Evolutionary conservation across 2,329 filamentous ascomycete species (phyloP).

Genomic region (Mycogone perniciosa): DNA sequence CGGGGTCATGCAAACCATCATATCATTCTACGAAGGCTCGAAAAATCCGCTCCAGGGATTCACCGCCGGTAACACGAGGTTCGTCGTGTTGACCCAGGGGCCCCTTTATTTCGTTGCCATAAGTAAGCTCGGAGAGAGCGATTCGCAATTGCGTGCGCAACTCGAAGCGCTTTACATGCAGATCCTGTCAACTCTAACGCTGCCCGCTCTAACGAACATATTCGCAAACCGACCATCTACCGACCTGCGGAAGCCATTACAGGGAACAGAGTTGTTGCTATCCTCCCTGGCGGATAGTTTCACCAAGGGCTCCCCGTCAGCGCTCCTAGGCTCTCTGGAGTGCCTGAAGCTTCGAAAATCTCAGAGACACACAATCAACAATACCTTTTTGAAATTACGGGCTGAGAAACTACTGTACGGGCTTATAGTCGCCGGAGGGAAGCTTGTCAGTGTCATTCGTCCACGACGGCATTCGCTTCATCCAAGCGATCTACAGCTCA

Average conservation of each 20-base stretch:
- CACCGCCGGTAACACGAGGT: slow-evolving; percentile 77
- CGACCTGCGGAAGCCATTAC: slow-evolving; percentile 79
- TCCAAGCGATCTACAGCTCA: slow-evolving; percentile 87
- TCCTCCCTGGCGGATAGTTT: slow-evolving; percentile 93
- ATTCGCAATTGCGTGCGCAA: slow-evolving; percentile 77
- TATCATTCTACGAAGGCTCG: slow-evolving; percentile 86
- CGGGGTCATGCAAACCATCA: slow-evolving; percentile 92
- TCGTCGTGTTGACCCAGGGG: slow-evolving; percentile 78
- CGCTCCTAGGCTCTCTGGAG: slow-evolving; percentile 82
- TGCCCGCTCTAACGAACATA: slow-evolving; percentile 78
- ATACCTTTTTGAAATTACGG: slow-evolving; percentile 71
- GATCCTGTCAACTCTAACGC: slow-evolving; percentile 87
- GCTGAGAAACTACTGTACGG: slow-evolving; percentile 82
- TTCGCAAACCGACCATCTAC: slow-evolving; percentile 90
- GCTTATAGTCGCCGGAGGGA: slow-evolving; percentile 84
- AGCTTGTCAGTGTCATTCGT: slow-evolving; percentile 88
- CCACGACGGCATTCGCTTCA: slow-evolving; percentile 94
- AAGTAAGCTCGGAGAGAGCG: slow-evolving; percentile 86
- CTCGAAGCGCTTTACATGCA: slow-evolving; percentile 97
- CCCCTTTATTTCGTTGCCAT: slow-evolving; percentile 91
- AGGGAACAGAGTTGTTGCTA: slow-evolving; percentile 85
- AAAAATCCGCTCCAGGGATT: slow-evolving; percentile 76
- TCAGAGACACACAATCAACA: slow-evolving; percentile 80
- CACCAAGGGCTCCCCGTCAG: slow-evolving; percentile 83
- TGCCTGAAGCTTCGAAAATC: slow-evolving; percentile 89